Percentiles rank a stretch among this genome's conserved stretches.
These are phyloP conservation scores for Neofusicoccum umdonicola DNA, from an alignment of 2,329 filamentous ascomycete genomes.

Conservation along the genomic window DNA sequence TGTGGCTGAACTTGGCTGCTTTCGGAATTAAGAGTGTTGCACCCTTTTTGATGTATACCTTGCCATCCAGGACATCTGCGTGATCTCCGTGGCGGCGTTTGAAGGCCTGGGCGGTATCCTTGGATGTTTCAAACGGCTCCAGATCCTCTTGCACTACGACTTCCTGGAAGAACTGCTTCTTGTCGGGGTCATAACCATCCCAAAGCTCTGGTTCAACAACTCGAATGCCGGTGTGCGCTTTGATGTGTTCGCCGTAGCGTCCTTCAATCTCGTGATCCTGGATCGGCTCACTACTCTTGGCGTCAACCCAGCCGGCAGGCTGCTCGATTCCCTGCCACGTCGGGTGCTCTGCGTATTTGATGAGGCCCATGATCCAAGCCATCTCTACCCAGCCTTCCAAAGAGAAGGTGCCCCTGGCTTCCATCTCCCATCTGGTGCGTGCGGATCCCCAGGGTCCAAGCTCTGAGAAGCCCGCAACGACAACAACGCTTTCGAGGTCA, in stretches of 20 bases:
- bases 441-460: conserved; percentile 80
- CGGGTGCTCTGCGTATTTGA: conserved; percentile 55
- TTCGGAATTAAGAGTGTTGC: conserved; percentile 34
- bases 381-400: conserved; percentile 86
- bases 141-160: not conserved
- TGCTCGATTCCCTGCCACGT: conserved; percentile 57
- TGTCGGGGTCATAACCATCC: conserved; percentile 25
- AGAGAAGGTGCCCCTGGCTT: conserved; percentile 80
- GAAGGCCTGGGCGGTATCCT: not conserved
- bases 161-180: conserved; percentile 7
- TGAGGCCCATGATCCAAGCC: conserved; percentile 92
- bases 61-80: not conserved
- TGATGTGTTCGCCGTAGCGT: conserved; percentile 32
- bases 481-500: conserved; percentile 38
- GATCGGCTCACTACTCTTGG: conserved; percentile 26
- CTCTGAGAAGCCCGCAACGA: conserved; percentile 42
- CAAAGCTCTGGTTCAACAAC: conserved; percentile 29
- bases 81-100: not conserved
- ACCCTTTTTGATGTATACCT: conserved; percentile 29
- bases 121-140: not conserved
- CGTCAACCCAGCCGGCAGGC: conserved; percentile 31
- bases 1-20: conserved; percentile 27
- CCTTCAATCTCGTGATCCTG: conserved; percentile 31
- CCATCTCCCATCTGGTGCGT: conserved; percentile 88
- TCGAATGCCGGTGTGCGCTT: conserved; percentile 35